These are phyloP conservation scores for Penicillium taxi DNA, from an alignment of 495 filamentous ascomycete genomes.

Conservation along the genomic window DNA sequence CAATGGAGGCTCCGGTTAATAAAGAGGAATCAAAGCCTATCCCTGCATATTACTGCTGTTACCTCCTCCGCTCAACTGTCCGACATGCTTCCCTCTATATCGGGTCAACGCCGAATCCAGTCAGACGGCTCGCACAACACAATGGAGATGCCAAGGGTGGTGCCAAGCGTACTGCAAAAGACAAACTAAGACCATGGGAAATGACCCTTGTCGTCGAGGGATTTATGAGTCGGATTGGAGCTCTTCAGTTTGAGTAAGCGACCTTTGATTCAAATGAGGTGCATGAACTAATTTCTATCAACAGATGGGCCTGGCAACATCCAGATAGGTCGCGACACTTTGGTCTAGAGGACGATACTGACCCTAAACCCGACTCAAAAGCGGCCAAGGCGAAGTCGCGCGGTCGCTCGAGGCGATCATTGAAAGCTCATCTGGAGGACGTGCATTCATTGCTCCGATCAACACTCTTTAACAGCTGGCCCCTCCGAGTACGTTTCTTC, in stretches of 20 bases:
- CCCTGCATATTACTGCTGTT: constrained; percentile 70
- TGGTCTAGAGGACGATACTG: constrained; percentile 38
- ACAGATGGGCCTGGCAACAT: constrained; percentile 89
- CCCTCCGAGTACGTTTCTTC: constrained; percentile 78
- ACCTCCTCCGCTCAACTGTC: constrained; percentile 78
- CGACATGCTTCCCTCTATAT: constrained; percentile 64
- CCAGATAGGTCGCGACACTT: constrained; percentile 69
- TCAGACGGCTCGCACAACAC: constrained; percentile 75
- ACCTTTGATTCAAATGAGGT: constrained; percentile 2
- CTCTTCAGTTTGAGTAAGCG: constrained; percentile 89
- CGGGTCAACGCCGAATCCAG: constrained; percentile 83
- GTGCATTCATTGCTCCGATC: constrained; percentile 73
- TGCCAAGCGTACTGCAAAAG: constrained; percentile 61
- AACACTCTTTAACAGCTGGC: constrained; percentile 70
- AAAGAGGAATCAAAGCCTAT: constrained; percentile 46
- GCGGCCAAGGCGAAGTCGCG: constrained; percentile 20
- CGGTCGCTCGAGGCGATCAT: constrained; percentile 46
- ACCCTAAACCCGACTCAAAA: constrained; percentile 5
- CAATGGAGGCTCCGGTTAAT: constrained; percentile 20
- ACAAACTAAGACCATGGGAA: constrained; percentile 76
- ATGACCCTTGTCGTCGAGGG: constrained; percentile 84
- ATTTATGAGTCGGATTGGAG: constrained; percentile 77
- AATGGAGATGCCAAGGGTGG: constrained; percentile 77
- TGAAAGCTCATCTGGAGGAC: constrained; percentile 60
- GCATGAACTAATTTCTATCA: constrained; percentile 3